phyloP scores from a whole-genome alignment of 1,284 basidiomycete genomes.

The Boletus hoseneyae region DNA sequence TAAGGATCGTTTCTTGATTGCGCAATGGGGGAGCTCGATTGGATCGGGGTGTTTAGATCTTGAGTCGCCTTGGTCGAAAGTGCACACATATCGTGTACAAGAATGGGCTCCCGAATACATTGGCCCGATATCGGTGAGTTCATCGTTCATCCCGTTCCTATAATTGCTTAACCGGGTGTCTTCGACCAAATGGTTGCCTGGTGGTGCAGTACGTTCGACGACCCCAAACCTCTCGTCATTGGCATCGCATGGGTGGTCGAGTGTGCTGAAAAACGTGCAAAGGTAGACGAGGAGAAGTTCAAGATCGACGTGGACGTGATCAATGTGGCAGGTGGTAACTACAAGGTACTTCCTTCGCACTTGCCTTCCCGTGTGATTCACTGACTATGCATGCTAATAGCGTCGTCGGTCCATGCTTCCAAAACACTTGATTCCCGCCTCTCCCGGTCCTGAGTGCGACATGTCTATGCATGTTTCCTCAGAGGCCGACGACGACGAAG shows the following conservation, averaged over 20 bases:
- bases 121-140: constrained; percentile 67
- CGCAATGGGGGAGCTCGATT: constrained; percentile 1
- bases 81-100: constrained; percentile 93
- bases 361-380: neutral
- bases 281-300: constrained; percentile 66
- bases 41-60: constrained; percentile 40
- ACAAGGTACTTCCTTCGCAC: constrained; percentile 53
- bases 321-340: constrained; percentile 61
- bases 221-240: constrained; percentile 71
- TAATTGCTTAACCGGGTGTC: neutral
- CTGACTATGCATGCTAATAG: constrained; percentile 27
- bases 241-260: constrained; percentile 88
- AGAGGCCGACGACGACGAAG: constrained; percentile 31
- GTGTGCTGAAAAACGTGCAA: constrained; percentile 52
- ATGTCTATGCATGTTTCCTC: constrained; percentile 20
- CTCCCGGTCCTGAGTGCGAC: constrained; percentile 29
- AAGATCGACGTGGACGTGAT: constrained; percentile 66
- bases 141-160: neutral
- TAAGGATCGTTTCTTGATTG: constrained; percentile 35
- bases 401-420: constrained; percentile 68
- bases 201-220: constrained; percentile 48
- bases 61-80: constrained; percentile 64
- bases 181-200: neutral
- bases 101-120: constrained; percentile 76
- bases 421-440: constrained; percentile 43